Conservation (phyloP, 2,329 filamentous ascomycete genomes). For the Fusarium bactridioides region DNA sequence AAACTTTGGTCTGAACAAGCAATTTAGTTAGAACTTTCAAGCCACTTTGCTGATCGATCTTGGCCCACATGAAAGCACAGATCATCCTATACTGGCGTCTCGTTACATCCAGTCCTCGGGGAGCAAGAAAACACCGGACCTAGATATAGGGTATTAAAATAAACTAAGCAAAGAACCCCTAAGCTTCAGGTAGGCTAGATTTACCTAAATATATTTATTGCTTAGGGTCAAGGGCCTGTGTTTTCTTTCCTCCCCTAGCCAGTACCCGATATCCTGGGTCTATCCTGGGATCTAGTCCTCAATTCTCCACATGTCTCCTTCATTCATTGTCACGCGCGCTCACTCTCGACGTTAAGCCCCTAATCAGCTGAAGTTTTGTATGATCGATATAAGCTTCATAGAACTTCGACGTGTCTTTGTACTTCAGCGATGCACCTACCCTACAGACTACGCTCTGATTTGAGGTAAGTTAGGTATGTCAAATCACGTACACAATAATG, state of each 20-base stretch:
- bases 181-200: too few species aligned
- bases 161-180: too few species aligned
- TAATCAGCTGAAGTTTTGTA: neutral
- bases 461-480: neutral
- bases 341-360: neutral
- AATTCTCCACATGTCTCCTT: constrained; percentile 21
- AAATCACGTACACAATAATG: neutral
- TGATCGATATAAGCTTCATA: neutral
- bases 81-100: neutral
- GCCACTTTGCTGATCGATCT: neutral
- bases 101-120: neutral
- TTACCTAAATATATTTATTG: too few species aligned
- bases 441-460: neutral
- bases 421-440: neutral
- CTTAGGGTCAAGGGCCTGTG: too few species aligned
- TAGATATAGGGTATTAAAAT: too few species aligned
- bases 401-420: neutral
- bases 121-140: too few species aligned
- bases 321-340: constrained; percentile 3
- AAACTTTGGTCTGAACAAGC: constrained; percentile 17
- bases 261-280: constrained; percentile 1
- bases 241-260: too few species aligned
- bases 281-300: neutral
- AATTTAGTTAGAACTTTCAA: neutral
- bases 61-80: neutral